Conservation (phyloP, 495 filamentous ascomycete genomes). For the Pseudoneurospora amorphoporcata region DNA sequence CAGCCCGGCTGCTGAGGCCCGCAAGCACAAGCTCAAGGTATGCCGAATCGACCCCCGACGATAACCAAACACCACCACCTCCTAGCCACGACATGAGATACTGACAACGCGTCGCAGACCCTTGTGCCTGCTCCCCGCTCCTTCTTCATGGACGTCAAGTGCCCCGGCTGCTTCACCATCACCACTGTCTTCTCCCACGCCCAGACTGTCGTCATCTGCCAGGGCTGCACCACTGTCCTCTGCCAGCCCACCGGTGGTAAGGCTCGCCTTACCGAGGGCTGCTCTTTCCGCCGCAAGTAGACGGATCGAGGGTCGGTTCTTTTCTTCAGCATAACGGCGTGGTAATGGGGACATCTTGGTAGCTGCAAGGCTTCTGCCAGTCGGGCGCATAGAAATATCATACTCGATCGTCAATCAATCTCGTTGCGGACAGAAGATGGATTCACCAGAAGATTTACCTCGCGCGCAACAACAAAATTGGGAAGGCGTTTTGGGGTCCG, state of each 20-base stretch:
- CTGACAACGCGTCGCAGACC: slow-evolving; percentile 43
- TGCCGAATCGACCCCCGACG: slow-evolving; percentile 13
- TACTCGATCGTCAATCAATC: slow-evolving; percentile 30
- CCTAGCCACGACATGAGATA: slow-evolving; percentile 3
- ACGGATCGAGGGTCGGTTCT: slow-evolving; percentile 38
- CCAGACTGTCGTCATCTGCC: slow-evolving; percentile 99
- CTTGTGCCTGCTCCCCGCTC: slow-evolving; percentile 92
- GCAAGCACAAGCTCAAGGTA: slow-evolving; percentile 99
- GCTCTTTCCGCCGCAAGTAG: slow-evolving; percentile 99
- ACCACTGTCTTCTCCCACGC: slow-evolving; percentile 99
- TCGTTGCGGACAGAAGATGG: slow-evolving; percentile 68
- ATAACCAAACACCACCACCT: background rate
- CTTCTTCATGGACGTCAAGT: slow-evolving; percentile 99
- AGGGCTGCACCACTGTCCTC: slow-evolving; percentile 90
- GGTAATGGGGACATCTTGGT: slow-evolving; percentile 34
- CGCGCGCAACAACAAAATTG: slow-evolving; percentile 31
- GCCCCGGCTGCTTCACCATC: slow-evolving; percentile 99
- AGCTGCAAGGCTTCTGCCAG: slow-evolving; percentile 40
- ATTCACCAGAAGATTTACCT: slow-evolving; percentile 48
- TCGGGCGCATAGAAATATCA: slow-evolving; percentile 41
- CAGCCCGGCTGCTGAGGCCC: slow-evolving; percentile 83
- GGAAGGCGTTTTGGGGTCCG: slow-evolving; percentile 61
- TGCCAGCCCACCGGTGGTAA: slow-evolving; percentile 98
- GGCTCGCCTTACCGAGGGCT: slow-evolving; percentile 93
- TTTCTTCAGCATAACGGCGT: slow-evolving; percentile 38